A percentile compares a stretch with the other conserved stretches of the same genome.
phyloP scores from a whole-genome alignment of 768 basidiomycete species.

The Thelephora aurantiotincta region DNA sequence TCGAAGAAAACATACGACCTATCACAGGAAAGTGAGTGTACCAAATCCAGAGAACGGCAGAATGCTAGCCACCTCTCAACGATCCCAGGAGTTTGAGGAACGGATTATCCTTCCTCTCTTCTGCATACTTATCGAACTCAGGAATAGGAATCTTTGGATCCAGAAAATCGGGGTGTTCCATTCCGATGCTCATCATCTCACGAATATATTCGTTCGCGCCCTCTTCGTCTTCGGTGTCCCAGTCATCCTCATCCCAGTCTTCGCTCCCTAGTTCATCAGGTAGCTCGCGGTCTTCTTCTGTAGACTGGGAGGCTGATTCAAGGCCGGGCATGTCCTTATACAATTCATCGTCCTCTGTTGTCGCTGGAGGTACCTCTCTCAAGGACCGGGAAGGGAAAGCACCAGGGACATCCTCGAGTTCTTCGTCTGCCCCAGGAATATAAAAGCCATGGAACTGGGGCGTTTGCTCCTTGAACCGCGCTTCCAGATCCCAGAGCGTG shows the following conservation, averaged over 20 bases:
- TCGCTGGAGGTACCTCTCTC: slow-evolving; percentile 26
- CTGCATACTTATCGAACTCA: slow-evolving; percentile 24
- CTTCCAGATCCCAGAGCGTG: slow-evolving; percentile 46
- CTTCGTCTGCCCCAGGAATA: slow-evolving; percentile 10
- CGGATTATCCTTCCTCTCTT: slow-evolving; percentile 54
- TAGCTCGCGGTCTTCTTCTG: slow-evolving; percentile 28
- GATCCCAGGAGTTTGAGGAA: slow-evolving; percentile 68
- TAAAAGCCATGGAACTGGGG: slow-evolving; percentile 48
- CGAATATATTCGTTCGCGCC: slow-evolving; percentile 42
- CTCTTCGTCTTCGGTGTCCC: slow-evolving; percentile 60
- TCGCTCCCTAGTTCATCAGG: slow-evolving; percentile 24
- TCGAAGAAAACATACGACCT: slow-evolving; percentile 54
- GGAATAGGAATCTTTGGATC: slow-evolving; percentile 28
- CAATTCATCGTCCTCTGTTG: slow-evolving; percentile 33
- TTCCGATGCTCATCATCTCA: slow-evolving; percentile 61
- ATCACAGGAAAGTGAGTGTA: neutral
- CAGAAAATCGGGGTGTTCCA: slow-evolving; percentile 41
- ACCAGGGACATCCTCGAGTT: slow-evolving; percentile 16
- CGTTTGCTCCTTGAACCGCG: slow-evolving; percentile 26
- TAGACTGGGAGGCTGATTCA: slow-evolving; percentile 50
- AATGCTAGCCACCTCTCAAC: slow-evolving; percentile 39
- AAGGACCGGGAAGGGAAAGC: slow-evolving; percentile 9
- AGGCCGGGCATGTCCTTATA: slow-evolving; percentile 53
- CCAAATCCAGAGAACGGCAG: neutral
- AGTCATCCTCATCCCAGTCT: slow-evolving; percentile 23